Conservation (phyloP, 345 rosid species). For the Dimocarpus longan region DNA sequence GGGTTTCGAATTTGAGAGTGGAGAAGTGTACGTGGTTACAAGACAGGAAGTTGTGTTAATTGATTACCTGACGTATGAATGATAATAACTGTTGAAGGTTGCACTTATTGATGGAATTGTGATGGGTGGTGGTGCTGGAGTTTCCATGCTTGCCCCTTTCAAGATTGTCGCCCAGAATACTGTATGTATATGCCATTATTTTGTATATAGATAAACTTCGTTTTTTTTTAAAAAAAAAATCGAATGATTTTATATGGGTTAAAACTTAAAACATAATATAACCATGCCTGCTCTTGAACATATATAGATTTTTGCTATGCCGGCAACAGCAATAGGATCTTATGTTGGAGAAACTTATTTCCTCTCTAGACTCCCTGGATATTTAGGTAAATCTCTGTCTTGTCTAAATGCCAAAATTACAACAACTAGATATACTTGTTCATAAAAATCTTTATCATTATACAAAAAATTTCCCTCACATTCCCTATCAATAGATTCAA, state of each 20-base stretch:
- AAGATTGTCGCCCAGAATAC: slow-evolving; percentile 37
- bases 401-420: not conserved
- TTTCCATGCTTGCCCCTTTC: slow-evolving; percentile 27
- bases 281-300: not conserved
- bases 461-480: too few relatives aligned
- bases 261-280: too few relatives aligned
- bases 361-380: slow-evolving; percentile 32
- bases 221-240: too few relatives aligned
- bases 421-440: not conserved
- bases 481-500: too few relatives aligned
- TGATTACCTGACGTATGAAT: too few relatives aligned
- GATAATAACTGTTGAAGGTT: slow-evolving; percentile 4
- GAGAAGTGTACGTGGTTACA: too few relatives aligned
- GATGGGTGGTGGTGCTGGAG: slow-evolving; percentile 49
- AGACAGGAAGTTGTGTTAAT: too few relatives aligned
- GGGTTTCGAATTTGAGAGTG: too few relatives aligned
- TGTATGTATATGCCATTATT: slow-evolving; percentile 12
- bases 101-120: slow-evolving; percentile 37
- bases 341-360: slow-evolving; percentile 33
- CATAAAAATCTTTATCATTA: too few relatives aligned
- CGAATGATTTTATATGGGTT: too few relatives aligned
- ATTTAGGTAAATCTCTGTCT: slow-evolving; percentile 19
- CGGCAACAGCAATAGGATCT: slow-evolving; percentile 30
- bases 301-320: slow-evolving; percentile 34
- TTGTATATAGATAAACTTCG: too few relatives aligned